Percentiles rank a stretch among this genome's conserved stretches.
These are phyloP conservation scores for Phytophthora melonis DNA, from an alignment of 352 stramenopile species.

Conservation along the genomic window DNA sequence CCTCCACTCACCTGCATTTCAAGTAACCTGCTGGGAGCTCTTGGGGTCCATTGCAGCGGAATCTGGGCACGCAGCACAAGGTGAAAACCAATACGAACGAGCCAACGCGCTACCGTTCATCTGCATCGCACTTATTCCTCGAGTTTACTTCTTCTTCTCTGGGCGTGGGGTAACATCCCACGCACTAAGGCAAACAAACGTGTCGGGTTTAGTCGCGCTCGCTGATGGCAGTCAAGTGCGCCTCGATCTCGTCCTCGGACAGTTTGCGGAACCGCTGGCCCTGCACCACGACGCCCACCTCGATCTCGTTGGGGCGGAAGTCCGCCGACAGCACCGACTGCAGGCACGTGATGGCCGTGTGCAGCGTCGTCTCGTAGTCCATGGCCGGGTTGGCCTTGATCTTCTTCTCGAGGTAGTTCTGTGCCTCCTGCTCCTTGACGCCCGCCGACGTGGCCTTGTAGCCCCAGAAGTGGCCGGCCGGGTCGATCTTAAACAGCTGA, in stretches of 20 bases:
- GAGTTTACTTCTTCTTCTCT: slow-evolving; percentile 30
- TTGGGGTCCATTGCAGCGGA: background rate
- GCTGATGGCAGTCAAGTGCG: slow-evolving; percentile 98
- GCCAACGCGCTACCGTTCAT: slow-evolving; percentile 25
- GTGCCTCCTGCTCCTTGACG: slow-evolving; percentile 98
- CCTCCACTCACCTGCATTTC: too few species aligned
- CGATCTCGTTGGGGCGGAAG: slow-evolving; percentile 98
- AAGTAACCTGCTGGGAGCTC: background rate
- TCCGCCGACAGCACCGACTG: slow-evolving; percentile 97
- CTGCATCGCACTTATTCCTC: slow-evolving; percentile 25
- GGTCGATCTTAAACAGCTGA: slow-evolving; percentile 98
- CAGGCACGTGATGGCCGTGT: slow-evolving; percentile 98
- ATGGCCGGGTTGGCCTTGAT: slow-evolving; percentile 92
- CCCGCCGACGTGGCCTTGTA: slow-evolving; percentile 94
- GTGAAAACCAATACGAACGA: slow-evolving; percentile 13
- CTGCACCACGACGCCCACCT: slow-evolving; percentile 79
- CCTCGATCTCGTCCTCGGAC: slow-evolving; percentile 97
- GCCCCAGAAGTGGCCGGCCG: slow-evolving; percentile 97
- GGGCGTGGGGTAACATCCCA: slow-evolving; percentile 15
- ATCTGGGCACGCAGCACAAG: slow-evolving; percentile 11
- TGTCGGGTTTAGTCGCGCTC: slow-evolving; percentile 86
- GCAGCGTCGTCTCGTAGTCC: slow-evolving; percentile 94
- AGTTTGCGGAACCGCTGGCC: slow-evolving; percentile 92
- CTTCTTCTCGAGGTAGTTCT: slow-evolving; percentile 99
- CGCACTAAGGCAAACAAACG: slow-evolving; percentile 18